Evolutionary conservation across 2,329 filamentous ascomycete genomes (phyloP).

Genomic region (Paracorniculantispora psalliotae): DNA sequence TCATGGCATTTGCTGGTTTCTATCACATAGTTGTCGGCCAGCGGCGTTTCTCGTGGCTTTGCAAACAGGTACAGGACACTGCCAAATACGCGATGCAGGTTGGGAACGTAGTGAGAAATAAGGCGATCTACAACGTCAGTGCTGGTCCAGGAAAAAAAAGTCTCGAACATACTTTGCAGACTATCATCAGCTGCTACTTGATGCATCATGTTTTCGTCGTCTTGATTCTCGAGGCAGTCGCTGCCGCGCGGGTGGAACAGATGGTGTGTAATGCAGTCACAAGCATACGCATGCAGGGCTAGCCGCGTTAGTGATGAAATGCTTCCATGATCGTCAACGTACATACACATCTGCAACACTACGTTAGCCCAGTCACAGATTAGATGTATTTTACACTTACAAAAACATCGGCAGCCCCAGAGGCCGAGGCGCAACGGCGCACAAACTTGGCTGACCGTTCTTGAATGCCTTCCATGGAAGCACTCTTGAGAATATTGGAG

Average conservation of each 20-base stretch:
- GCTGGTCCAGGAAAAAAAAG: background rate
- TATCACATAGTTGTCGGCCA: slow-evolving; percentile 56
- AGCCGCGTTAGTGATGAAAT: slow-evolving; percentile 16
- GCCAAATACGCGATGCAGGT: slow-evolving; percentile 43
- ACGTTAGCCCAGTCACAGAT: slow-evolving; percentile 8
- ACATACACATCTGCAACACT: slow-evolving; percentile 28
- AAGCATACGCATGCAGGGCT: slow-evolving; percentile 60
- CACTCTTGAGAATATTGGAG: slow-evolving; percentile 56
- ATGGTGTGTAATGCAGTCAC: slow-evolving; percentile 64
- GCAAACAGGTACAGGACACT: slow-evolving; percentile 43
- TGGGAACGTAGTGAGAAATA: slow-evolving; percentile 52
- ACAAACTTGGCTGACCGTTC: slow-evolving; percentile 53
- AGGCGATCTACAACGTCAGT: slow-evolving; percentile 46
- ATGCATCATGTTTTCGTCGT: slow-evolving; percentile 63
- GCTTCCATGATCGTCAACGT: background rate
- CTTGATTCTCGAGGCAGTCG: slow-evolving; percentile 48
- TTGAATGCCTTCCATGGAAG: slow-evolving; percentile 52
- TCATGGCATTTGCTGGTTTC: slow-evolving; percentile 42
- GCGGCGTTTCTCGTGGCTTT: slow-evolving; percentile 51
- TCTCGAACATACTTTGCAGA: slow-evolving; percentile 50
- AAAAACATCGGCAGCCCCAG: slow-evolving; percentile 53
- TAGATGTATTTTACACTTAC: slow-evolving; percentile 32
- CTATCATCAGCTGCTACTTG: slow-evolving; percentile 65
- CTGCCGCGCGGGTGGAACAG: slow-evolving; percentile 64
- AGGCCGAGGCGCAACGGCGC: slow-evolving; percentile 42